Evolutionary conservation across 1,284 basidiomycete species (phyloP), one percentile per base, ranked within the genome.

Genomic region (Athelia psychrophila): DNA sequence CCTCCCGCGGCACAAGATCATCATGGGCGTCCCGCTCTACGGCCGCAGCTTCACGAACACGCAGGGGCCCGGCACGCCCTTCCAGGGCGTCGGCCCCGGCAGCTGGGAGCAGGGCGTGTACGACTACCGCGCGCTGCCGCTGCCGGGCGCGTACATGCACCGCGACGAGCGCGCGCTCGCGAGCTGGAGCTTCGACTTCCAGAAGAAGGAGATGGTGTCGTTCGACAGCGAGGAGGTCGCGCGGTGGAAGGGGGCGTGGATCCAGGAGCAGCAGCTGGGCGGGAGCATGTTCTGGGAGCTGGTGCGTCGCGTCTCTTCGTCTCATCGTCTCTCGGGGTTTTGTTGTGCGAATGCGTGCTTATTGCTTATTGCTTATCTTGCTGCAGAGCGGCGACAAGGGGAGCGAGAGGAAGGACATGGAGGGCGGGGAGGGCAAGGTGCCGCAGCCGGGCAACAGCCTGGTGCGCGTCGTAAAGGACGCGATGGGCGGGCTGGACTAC

Each of bases 11-110:
- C 72, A 81, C 65, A 98, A 97, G 72, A 73, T 99, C 50, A 83
- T 98, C 44, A 70, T 98, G 49, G 96, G 93, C 5, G 81, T 98
- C 51, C 95, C 95, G 1, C 75, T 95, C 1, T 97, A 97, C 60
- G 96, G 96, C 0, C 85, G 95, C 18, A 91, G 91, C 33, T 99
- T 99, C 74, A 77, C 85, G 64, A 84, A 89, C 63, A 95, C 95
- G 0, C 70, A 81, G 42, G 96, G 96, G 0, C 89, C 91, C 1
- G 93, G 93, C 1, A 64, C 73, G 15, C 76, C 88, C 0, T 99
- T 87, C 74, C 79, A 80, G 16, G 93, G 93, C 32, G 63, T 91
- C 52, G 93, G 90, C 30, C 76, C 69, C 49, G 84, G 87, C 51
- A 82, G 79, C 59, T 88, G 91, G 91, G 86, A 93, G 64, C 70